Evolutionary conservation across 23 red algal species (phyloP), one percentile per base, ranked within the genome.

Genomic region (Gracilaria vermiculophylla): DNA sequence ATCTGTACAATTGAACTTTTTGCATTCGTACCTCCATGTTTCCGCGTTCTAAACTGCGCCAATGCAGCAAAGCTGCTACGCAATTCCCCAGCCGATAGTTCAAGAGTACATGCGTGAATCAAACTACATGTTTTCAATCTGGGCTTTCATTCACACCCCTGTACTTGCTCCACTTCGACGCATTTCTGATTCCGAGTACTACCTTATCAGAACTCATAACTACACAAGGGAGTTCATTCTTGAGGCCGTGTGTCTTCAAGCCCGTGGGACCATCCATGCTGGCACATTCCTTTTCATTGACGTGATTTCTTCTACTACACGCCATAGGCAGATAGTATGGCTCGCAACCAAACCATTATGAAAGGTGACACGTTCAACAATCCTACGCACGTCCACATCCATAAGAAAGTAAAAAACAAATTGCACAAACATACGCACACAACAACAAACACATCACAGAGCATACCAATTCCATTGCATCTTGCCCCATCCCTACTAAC

Each of bases 191-290:
- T 47, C 67, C 67, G 42, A 24, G 12, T 47, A 73, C 67, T 73
- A 73, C 67, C 67, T 73, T 73, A 73, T 73, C 67, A 73, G 67
- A 73, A 48, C 32, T 73, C 67, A 48, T 40, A 48, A 47, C 67
- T 73, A 48, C 67, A 73, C 39, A 47, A 45, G 25, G 32, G 21
- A 35, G 58, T 36, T 64, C 67, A 28, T 23, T 70, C 39, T 70
- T 48, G 17, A 48, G 13, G 39, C 67, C 5, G 24, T 47, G 36
- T 40, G 23, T 73, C 67, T 48, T 73, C n/a, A 7, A 29, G 9
- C 15, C 64, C 39, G 24, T 45, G 23, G 20, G 37, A 73, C 67
- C 67, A 73, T 48, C 43, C 43, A 73, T 73, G 37, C 58, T 64
- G 21, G 58, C 23, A 73, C 28, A 73, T 36, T 73, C 33, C 67